Percentiles rank a stretch among this genome's conserved stretches.
phyloP scores from a whole-genome alignment of 1,139 yeast species.

The Suhomyces yuchorum region DNA sequence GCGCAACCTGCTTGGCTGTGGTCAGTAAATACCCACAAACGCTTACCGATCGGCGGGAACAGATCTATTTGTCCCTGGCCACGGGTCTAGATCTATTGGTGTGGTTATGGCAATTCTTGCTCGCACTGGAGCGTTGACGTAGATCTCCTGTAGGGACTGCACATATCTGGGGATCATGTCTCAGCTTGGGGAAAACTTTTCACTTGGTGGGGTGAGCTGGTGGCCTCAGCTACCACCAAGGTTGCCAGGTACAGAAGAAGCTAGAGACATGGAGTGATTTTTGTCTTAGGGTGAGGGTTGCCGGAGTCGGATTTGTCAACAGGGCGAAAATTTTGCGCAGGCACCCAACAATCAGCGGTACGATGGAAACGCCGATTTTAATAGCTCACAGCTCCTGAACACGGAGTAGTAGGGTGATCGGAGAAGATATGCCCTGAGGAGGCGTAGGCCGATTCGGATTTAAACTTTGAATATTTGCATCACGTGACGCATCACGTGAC shows the following conservation, averaged over 20 bases:
- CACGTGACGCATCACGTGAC: not conserved
- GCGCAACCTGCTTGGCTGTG: not conserved
- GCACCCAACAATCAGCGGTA: not conserved
- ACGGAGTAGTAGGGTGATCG: not conserved
- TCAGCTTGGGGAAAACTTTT: not conserved
- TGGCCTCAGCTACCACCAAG: not conserved
- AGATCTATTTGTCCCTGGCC: not conserved
- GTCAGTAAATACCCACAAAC: not conserved
- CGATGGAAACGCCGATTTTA: not conserved
- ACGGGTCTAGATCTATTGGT: not conserved
- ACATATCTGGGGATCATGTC: not conserved
- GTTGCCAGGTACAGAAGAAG: not conserved
- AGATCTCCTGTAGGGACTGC: not conserved
- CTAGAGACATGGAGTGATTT: not conserved
- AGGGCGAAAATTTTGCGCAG: not conserved
- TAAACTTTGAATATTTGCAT: not conserved
- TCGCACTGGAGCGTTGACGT: not conserved
- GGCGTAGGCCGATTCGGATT: not conserved
- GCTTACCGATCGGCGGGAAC: not conserved
- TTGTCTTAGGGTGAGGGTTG: not conserved
- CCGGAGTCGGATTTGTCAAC: not conserved
- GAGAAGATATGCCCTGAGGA: not conserved
- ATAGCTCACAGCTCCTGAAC: not conserved
- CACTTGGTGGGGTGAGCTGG: not conserved
- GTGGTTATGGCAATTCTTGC: not conserved